These are phyloP conservation scores for Pholiota molesta DNA, from an alignment of 768 basidiomycete species.

Conservation along the genomic window DNA sequence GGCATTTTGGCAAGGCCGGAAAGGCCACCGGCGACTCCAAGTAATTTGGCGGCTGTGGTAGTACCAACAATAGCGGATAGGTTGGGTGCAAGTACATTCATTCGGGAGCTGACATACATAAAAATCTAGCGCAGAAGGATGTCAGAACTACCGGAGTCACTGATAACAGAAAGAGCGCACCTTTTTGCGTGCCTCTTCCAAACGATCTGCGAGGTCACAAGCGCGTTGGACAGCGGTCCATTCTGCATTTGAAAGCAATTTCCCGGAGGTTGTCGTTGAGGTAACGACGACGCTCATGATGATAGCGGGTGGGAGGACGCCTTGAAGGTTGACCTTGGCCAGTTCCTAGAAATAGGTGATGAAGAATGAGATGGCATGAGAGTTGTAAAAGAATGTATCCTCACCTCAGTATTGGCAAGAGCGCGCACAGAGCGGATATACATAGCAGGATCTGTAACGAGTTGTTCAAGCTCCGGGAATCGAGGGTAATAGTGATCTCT, in stretches of 20 bases:
- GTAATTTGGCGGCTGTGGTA: constrained; percentile 95
- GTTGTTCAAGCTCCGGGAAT: constrained; percentile 96
- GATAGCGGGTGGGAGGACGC: constrained; percentile 83
- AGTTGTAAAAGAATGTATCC: constrained; percentile 14
- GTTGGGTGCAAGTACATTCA: constrained; percentile 98
- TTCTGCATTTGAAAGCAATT: constrained; percentile 63
- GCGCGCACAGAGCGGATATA: constrained; percentile 91
- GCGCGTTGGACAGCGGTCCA: constrained; percentile 87
- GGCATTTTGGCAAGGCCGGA: constrained; percentile 92
- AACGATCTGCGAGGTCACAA: constrained; percentile 84
- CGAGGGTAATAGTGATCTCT: constrained; percentile 95
- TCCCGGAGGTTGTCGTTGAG: constrained; percentile 87
- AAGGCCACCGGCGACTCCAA: constrained; percentile 96
- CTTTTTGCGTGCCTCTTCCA: constrained; percentile 90
- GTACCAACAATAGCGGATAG: constrained; percentile 98
- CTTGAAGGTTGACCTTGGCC: constrained; percentile 81
- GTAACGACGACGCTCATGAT: constrained; percentile 97
- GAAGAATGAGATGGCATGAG: constrained; percentile 6
- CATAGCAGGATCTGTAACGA: constrained; percentile 89
- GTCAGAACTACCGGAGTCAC: constrained; percentile 4
- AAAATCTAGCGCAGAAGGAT: constrained; percentile 66
- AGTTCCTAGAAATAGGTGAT: constrained; percentile 59
- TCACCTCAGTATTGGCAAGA: constrained; percentile 81
- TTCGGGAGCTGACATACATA: constrained; percentile 98
- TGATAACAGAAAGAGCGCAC: constrained; percentile 37